Evolutionary conservation across 352 stramenopile genomes (phyloP), one percentile per base, ranked within the genome.

Genomic region (Pythium monospermum): DNA sequence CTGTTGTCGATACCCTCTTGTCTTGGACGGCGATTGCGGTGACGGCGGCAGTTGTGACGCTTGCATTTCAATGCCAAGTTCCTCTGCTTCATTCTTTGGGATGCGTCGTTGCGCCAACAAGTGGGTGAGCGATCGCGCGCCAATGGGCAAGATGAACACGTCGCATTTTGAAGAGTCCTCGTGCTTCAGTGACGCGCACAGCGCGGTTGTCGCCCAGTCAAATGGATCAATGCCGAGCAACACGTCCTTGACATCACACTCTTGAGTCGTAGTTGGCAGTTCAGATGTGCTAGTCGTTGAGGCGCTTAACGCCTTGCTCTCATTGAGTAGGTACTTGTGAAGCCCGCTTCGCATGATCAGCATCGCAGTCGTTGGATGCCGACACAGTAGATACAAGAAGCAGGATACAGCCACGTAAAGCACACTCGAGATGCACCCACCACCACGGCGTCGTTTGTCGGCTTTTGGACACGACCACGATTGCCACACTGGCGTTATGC

Each of bases 201-300:
- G 22, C 5, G 46, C 39, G 2, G 19, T 43, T 11, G 41, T 61
- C 36, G 65, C 71, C 77, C 77, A 88, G 50, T 88, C 68, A 21
- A 87, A 85, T 4, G 75, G 64, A 33, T 87, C 77, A 4, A 88
- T 48, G 0, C 55, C 37, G 10, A 85, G 40, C 33, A 81, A 45
- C 5, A 77, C 27, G 31, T 88, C 77, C 1, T 54, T 22, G 7
- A 61, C 51, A 16, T 85, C 65, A 36, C n/a, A n/a, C n/a, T n/a
- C n/a, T n/a, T n/a, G n/a, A n/a, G n/a, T n/a, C n/a, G n/a, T n/a
- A n/a, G n/a, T n/a, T n/a, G n/a, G n/a, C n/a, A n/a, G n/a, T n/a
- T n/a, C n/a, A n/a, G n/a, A n/a, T n/a, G n/a, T n/a, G n/a, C n/a
- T n/a, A n/a, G n/a, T n/a, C n/a, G n/a, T n/a, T n/a, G n/a, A n/a